phyloP scores from a whole-genome alignment of 1,139 yeast genomes.

The Meyerozyma sp. region DNA sequence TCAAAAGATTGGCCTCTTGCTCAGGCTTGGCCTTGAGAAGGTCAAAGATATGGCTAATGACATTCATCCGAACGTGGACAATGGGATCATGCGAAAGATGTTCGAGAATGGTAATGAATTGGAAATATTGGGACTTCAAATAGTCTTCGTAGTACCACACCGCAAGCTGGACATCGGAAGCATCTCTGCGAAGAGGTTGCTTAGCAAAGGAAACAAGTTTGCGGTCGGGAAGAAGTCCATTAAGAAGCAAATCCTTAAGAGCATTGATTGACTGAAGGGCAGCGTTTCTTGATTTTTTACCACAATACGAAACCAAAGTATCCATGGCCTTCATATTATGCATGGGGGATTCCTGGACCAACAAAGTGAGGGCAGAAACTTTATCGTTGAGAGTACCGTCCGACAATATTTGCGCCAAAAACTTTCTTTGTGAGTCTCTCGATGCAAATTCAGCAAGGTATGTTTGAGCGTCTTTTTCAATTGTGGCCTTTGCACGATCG shows the following conservation, averaged over 20 bases:
- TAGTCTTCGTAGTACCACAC: slow-evolving; percentile 86
- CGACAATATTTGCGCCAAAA: slow-evolving; percentile 80
- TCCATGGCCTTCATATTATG: slow-evolving; percentile 86
- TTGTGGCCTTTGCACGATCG: slow-evolving; percentile 60
- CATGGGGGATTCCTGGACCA: slow-evolving; percentile 91
- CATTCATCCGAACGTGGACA: slow-evolving; percentile 77
- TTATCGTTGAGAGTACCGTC: slow-evolving; percentile 96
- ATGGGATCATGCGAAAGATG: slow-evolving; percentile 85
- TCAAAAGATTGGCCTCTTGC: slow-evolving; percentile 87
- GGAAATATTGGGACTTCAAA: slow-evolving; percentile 70
- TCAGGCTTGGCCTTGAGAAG: slow-evolving; percentile 84
- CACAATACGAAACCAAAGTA: slow-evolving; percentile 70
- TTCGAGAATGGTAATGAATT: slow-evolving; percentile 67
- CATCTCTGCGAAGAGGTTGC: slow-evolving; percentile 53
- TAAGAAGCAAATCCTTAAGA: slow-evolving; percentile 76
- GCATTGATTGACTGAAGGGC: slow-evolving; percentile 89
- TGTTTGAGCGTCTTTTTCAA: slow-evolving; percentile 66
- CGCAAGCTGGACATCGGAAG: slow-evolving; percentile 54
- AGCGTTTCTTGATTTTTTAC: slow-evolving; percentile 89
- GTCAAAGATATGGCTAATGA: slow-evolving; percentile 73
- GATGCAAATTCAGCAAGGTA: slow-evolving; percentile 76
- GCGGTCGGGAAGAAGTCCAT: slow-evolving; percentile 81
- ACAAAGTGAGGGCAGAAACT: slow-evolving; percentile 85
- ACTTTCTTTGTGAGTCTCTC: slow-evolving; percentile 80
- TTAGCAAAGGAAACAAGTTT: slow-evolving; percentile 76